Evolutionary conservation across 2,329 filamentous ascomycete genomes (phyloP), one percentile per base, ranked within the genome.

Genomic region (Mariannaea elegans): DNA sequence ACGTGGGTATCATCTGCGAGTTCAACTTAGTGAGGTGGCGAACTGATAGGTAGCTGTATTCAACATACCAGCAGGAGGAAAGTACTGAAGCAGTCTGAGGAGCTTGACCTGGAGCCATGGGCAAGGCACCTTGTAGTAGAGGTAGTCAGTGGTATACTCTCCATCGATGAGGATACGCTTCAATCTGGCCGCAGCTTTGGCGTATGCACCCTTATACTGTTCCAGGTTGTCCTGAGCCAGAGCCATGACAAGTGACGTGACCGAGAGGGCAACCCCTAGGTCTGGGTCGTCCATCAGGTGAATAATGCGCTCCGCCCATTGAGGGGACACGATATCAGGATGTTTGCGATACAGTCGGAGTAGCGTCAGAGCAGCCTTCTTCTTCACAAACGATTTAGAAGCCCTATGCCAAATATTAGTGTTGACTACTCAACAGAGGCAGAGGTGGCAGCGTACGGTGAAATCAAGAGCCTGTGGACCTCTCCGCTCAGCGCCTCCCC

Each of bases 111-210:
- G 94, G 58, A 99, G 89, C 95, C 95, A 99, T 3, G 95, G 95
- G 73, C 95, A 99, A 1, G 95, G 95, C n/a, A 99, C 95, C 73
- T 97, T 97, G 83, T 99, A 99, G 81, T 99, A 99, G 23, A 97
- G 86, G 74, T 99, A 99, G 74, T 98, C 95, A 56, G 88, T 86
- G 1, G 92, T 87, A 71, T 92, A 95, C 69, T 99, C 94, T 64
- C 90, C 90, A 68, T 98, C 94, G 23, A 98, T 89, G 14, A 97
- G 84, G 66, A 98, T 91, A 66, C 92, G 90, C 80, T 97, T 97
- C 70, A 99, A 77, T 56, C 93, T 85, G 62, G 92, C 91, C 1
- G 94, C 94, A 29, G 94, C 94, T 79, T 98, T 99, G 64, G 93
- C 89, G 74, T 97, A 98, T 70, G 92, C 92, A 39, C 93, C 94